Evolutionary conservation across 2,329 filamentous ascomycete genomes (phyloP), one percentile per base, ranked within the genome.

Genomic region (Huntiella omanensis): DNA sequence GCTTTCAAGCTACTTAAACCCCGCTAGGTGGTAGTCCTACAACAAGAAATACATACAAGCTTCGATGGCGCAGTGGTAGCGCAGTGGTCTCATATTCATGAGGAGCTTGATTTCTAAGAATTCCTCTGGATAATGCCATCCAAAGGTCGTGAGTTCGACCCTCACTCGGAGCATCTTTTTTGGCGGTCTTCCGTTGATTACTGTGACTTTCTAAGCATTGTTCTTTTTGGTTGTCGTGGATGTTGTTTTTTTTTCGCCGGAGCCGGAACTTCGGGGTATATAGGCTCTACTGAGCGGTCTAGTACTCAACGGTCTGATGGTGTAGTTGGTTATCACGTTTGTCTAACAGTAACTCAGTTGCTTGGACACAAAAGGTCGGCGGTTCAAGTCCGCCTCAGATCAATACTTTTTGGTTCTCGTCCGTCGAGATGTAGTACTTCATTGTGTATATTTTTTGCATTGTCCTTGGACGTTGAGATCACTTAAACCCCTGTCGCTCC

Each of bases 151-250:
- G 50, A 51, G 50, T 51, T 49, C 50, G 50, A 49, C 44, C 47
- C 50, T 49, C 50, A 51, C 47, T 47, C 47, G 47, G 50, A 47
- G 48, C 50, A 51, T 47, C 13, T 40, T 39, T 39, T 47, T 28
- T 43, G 22, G 22, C 22, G 3, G 10, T 40, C 3, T 15, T 6
- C 3, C 2, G n/a, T 11, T 33, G n/a, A 33, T 40, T 39, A 8
- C 1, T 11, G 4, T 41, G 40, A 7, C 16, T 35, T 12, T 3
- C 13, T 3, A n/a, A n/a, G 12, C 1, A n/a, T 13, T 36, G 12
- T 36, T 36, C 34, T 36, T 36, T 36, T 36, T 16, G 0, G 82
- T 80, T 46, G 10, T 8, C 12, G 12, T n/a, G 5, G 22, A 32
- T 16, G 4, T 17, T 13, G n/a, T 32, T 32, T 11, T 8, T 17